Conservation (phyloP, 805 yeast genomes). For the Maudiozyma saulgeensis region DNA sequence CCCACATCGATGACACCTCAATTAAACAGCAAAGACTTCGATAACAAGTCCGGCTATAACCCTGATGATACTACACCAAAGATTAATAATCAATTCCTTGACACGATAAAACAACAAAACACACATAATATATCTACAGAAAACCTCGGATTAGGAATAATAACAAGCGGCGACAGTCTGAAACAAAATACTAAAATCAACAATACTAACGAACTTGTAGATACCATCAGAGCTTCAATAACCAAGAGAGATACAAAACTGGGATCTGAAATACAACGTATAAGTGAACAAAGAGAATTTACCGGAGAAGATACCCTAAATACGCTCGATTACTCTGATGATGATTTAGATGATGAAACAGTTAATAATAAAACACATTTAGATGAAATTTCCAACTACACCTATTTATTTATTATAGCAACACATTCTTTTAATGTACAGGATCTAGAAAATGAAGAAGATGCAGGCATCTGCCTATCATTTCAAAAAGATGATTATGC, state of each 20-base stretch:
- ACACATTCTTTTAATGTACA: constrained; percentile 50
- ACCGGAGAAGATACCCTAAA: constrained; percentile 2
- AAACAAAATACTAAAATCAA: background rate
- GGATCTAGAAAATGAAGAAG: constrained; percentile 53
- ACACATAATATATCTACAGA: background rate
- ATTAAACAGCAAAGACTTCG: background rate
- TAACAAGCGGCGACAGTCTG: background rate
- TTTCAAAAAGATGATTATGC: constrained; percentile 63
- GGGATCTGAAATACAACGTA: background rate
- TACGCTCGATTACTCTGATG: background rate
- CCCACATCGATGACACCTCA: background rate
- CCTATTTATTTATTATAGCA: constrained; percentile 45
- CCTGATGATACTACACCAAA: background rate
- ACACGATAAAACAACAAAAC: background rate
- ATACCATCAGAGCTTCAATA: constrained; percentile 17
- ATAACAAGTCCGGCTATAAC: background rate
- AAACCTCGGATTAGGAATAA: background rate
- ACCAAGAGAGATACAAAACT: constrained; percentile 2
- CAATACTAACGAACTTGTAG: constrained; percentile 5
- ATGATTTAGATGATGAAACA: background rate
- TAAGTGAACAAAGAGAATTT: background rate
- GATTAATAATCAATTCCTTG: background rate
- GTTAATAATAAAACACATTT: background rate
- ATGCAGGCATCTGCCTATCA: constrained; percentile 63
- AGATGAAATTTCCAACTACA: constrained; percentile 5